Percentiles rank a stretch among this genome's conserved stretches.
Evolutionary conservation across 257 asterid species (phyloP).

Genomic region (Plantago elongata): DNA sequence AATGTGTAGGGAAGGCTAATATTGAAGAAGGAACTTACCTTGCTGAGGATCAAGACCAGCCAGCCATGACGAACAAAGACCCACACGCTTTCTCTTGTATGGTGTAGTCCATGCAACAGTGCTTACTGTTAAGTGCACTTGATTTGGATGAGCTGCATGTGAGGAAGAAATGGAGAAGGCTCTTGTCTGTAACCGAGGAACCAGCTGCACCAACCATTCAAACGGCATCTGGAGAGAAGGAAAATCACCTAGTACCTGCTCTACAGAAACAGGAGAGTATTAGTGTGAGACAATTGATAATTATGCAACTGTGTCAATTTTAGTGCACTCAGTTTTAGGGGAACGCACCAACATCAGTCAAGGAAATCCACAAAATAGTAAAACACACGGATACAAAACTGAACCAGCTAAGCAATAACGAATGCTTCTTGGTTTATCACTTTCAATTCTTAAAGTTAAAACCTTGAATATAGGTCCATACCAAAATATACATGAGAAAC

Average conservation of each 20-base stretch:
- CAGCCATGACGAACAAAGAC: constrained; percentile 96
- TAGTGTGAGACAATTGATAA: background rate
- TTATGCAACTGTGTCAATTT: too few relatives aligned
- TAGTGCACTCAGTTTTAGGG: too few relatives aligned
- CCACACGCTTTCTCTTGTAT: constrained; percentile 71
- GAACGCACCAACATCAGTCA: background rate
- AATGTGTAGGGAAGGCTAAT: background rate
- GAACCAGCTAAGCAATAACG: background rate
- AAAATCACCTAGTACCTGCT: constrained; percentile 84
- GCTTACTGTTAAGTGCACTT: constrained; percentile 80
- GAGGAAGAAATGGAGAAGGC: constrained; percentile 91
- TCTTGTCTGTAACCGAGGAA: constrained; percentile 78
- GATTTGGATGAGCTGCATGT: constrained; percentile 69
- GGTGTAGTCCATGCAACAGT: constrained; percentile 89
- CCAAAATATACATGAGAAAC: too few relatives aligned
- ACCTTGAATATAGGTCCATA: too few relatives aligned
- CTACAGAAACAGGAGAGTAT: constrained; percentile 8
- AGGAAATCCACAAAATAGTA: background rate
- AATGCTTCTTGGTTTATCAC: background rate
- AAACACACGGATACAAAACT: background rate
- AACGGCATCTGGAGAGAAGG: constrained; percentile 92
- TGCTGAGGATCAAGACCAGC: constrained; percentile 78
- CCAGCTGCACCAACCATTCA: constrained; percentile 91
- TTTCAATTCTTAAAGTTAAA: too few relatives aligned
- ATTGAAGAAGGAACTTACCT: constrained; percentile 28